Conservation (phyloP, 495 filamentous ascomycete species). For the Xylaria bambusicola region DNA sequence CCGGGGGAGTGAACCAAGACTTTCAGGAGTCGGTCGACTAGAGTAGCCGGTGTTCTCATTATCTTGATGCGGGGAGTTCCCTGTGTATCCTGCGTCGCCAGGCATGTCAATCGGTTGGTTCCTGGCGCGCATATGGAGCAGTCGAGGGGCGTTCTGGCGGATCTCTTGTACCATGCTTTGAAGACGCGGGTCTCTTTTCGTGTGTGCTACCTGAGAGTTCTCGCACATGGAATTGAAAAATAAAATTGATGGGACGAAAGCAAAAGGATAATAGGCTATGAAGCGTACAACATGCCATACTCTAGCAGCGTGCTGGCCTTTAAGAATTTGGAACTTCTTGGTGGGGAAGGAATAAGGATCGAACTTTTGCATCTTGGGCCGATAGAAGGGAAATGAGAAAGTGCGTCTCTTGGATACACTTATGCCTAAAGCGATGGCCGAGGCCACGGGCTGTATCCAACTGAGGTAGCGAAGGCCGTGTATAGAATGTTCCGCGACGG, state of each 20-base stretch:
- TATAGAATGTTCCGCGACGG: constrained; percentile 18
- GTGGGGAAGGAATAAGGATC: constrained; percentile 23
- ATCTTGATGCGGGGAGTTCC: no score
- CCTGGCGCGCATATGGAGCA: no score
- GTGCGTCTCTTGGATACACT: background rate
- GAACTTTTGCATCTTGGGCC: constrained; percentile 19
- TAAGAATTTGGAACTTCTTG: constrained; percentile 8
- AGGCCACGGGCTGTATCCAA: background rate
- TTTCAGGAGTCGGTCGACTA: background rate
- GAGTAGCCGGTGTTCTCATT: constrained; percentile 2
- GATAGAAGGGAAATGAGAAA: constrained; percentile 28
- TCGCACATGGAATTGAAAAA: constrained; percentile 16
- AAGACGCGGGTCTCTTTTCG: constrained; percentile 18
- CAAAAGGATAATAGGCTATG: background rate
- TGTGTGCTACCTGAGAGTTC: background rate
- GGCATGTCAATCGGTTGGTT: no score
- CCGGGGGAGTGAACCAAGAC: background rate
- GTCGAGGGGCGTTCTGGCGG: no score
- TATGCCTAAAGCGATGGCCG: background rate
- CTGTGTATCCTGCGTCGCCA: no score
- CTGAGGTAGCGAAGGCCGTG: background rate
- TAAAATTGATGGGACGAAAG: background rate
- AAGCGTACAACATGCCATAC: constrained; percentile 23
- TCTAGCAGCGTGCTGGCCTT: background rate
- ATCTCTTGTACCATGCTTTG: constrained; percentile 13